Base-by-base conservation (phyloP, 805 yeast species). In the Starmerella asiatica region DNA sequence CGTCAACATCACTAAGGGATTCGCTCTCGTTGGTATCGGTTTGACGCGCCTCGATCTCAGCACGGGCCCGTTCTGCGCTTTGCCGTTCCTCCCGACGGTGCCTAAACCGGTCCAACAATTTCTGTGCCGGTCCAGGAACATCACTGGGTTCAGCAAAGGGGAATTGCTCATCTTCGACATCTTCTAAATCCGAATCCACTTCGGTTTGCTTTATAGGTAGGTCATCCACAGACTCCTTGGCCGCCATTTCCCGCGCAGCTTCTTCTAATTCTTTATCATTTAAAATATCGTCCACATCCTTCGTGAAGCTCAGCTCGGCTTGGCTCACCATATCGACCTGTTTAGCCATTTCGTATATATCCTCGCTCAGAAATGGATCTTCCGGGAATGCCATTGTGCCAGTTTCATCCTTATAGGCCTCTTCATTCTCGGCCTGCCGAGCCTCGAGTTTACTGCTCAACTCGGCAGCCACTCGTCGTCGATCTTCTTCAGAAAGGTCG, bases 1-100 rank as follows among this genome's bases (percentile, higher is more conserved):
- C 96, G 49, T 82, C 93, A 4, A 79, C 79, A 51, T 84, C 94
- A 7, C 76, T 75, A 33, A 79, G 64, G 36, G 74, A 65, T 2
- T 70, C 78, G 1, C 73, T 75, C 35, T 73, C 77, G 21, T 79
- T 81, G 0, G 72, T 19, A 4, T 17, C 26, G 17, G 37, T 38
- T 15, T 29, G 29, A n/a, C 23, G 44, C 4, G 24, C 27, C 29
- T 45, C 49, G n/a, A 64, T 37, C 62, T 67, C 0, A 61, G 59
- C 15, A 78, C 48, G 42, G 8, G 15, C 44, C 8, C 28, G 34
- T 15, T 42, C 43, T 6, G 49, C 49, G 18, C 43, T 36, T 6
- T 45, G 34, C 3, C 42, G 42, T 30, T 44, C 47, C 3, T 44
- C 47, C 2, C 55, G 46, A n/a, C 52, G 44, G 17, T 40, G 37